Conservation (phyloP, 202 grass and related monocot species). For the Setaria italica region DNA sequence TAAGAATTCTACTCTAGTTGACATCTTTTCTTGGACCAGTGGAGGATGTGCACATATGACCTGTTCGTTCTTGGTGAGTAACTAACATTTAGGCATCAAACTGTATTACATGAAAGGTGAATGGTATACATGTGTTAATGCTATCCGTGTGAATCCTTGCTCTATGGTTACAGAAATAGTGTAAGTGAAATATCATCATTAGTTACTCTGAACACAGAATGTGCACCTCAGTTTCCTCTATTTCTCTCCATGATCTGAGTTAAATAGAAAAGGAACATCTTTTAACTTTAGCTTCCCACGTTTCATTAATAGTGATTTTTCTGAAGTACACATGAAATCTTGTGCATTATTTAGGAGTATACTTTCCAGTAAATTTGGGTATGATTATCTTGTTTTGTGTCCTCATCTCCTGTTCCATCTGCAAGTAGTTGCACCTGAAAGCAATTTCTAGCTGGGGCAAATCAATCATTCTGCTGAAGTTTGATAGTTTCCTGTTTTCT, state of each 20-base stretch:
- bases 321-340: not conserved
- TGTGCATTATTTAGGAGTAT: not conserved
- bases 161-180: not conserved
- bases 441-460: not conserved
- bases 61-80: slow-evolving; percentile 7
- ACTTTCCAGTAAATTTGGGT: slow-evolving; percentile 9
- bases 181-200: slow-evolving; percentile 6
- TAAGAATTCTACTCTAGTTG: not conserved
- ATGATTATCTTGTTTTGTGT: slow-evolving; percentile 16
- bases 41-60: not conserved
- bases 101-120: not conserved
- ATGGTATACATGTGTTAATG: slow-evolving; percentile 15
- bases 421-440: slow-evolving; percentile 29
- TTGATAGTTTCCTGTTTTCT: slow-evolving; percentile 1
- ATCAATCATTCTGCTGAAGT: not conserved
- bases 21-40: slow-evolving; percentile 33
- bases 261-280: slow-evolving; percentile 5
- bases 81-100: slow-evolving; percentile 24
- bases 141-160: not conserved
- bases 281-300: not conserved
- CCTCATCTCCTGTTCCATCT: slow-evolving; percentile 19
- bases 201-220: slow-evolving; percentile 21
- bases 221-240: slow-evolving; percentile 24
- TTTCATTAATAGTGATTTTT: not conserved
- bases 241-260: not conserved